phyloP scores from a whole-genome alignment of 805 yeast species.

The Blastobotrys americana region DNA sequence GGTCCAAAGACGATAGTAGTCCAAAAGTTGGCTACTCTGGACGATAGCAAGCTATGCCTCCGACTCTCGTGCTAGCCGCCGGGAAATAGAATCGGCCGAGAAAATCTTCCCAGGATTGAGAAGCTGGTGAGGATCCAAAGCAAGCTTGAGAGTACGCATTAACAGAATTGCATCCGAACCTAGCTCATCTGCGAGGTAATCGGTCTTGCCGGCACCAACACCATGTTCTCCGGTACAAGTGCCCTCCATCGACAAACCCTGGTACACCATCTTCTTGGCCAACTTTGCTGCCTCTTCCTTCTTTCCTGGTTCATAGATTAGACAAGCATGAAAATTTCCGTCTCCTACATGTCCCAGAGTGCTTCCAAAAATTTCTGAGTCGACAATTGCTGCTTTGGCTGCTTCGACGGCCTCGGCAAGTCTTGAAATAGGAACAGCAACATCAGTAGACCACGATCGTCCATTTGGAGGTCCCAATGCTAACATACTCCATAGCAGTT shows the following conservation, averaged over 20 bases:
- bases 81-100: conserved; percentile 19
- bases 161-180: conserved; percentile 60
- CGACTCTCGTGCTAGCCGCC: no score
- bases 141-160: conserved; percentile 67
- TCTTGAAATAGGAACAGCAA: conserved; percentile 70
- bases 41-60: no score
- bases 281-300: conserved; percentile 40
- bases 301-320: conserved; percentile 35
- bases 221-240: conserved; percentile 89
- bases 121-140: conserved; percentile 66
- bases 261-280: conserved; percentile 53
- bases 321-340: conserved; percentile 69
- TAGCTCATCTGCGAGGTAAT: conserved; percentile 51
- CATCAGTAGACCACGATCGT: conserved; percentile 68
- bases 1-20: no score
- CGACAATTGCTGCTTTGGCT: conserved; percentile 52
- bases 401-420: conserved; percentile 56
- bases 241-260: conserved; percentile 67
- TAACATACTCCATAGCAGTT: conserved; percentile 56
- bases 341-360: conserved; percentile 80
- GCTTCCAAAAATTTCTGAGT: conserved; percentile 47
- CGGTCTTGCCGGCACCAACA: conserved; percentile 66
- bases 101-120: conserved; percentile 77
- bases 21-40: no score
- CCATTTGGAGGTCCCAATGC: conserved; percentile 57